Base-by-base conservation (phyloP, 108 stramenopile species). In the Asterionellopsis glacialis region DNA sequence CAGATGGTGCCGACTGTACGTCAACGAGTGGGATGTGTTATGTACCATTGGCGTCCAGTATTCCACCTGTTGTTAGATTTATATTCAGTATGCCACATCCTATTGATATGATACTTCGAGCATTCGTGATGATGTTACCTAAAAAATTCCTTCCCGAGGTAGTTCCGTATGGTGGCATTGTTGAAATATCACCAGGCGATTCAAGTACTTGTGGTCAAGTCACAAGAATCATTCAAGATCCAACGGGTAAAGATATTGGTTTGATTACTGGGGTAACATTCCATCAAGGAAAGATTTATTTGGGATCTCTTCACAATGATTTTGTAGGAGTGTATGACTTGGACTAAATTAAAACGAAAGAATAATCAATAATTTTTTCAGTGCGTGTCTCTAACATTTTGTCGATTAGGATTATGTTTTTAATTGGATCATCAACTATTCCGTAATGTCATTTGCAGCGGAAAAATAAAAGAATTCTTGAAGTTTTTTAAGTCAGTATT, bases 301-400 rank as follows among this genome's bases (percentile, higher is more conserved):
- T 89, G 39, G 88, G 88, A n/a, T 85, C 82, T 25, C 58, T 84
- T 9, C 64, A 81, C n/a, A 73, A 77, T 51, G 38, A 80, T 60
- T 83, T 74, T 52, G 69, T 89, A 45, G 84, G 80, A 4, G 82
- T 85, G 9, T 81, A 83, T 43, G 59, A 65, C 28, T 55, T 80
- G 26, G 52, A 11, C 11, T 79, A 55, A 70, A 26, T 54, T 25
- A 4, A 47, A 4, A 47, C 18, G n/a, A n/a, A n/a, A n/a, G n/a
- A n/a, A n/a, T n/a, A n/a, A n/a, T n/a, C n/a, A n/a, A n/a, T n/a
- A n/a, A n/a, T n/a, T n/a, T n/a, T 33, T 7, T 2, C 33, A 2
- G 5, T 7, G 33, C 33, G 33, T 33, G 33, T 33, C 33, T 33
- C 7, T 7, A 33, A 2, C 2, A 33, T 33, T 33, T 33, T 33